Evolutionary conservation across 2,329 filamentous ascomycete genomes (phyloP), one percentile per base, ranked within the genome.

Genomic region (Scedosporium dehoogii): DNA sequence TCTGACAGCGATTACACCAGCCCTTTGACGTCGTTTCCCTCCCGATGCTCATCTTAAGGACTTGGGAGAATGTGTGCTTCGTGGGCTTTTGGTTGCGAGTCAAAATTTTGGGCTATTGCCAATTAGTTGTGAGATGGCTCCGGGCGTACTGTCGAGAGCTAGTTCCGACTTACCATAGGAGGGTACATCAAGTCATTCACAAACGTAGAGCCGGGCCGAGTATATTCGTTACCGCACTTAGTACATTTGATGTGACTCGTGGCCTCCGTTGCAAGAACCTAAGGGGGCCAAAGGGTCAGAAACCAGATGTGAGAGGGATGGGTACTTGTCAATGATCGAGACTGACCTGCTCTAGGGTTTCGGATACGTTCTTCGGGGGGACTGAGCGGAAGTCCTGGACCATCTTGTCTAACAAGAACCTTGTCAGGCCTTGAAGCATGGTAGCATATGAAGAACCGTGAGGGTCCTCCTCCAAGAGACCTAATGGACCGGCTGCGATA

Each of bases 11-110:
- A 66, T 88, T 88, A 72, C 94, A 99, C 92, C 92, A 99, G 6
- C 94, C 94, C 69, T 93, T 86, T 55, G 90, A 92, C 57, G 90
- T 91, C 10, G 90, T 89, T 72, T 97, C 91, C 61, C 91, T 83
- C 74, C 97, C 93, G 33, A 99, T 88, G 66, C 92, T 96, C 60
- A 86, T 86, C 73, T 97, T 96, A n/a, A 99, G 78, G 57, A 97
- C 86, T 70, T 94, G 90, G 0, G 92, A 96, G 72, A 99, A 99
- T 60, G 82, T 90, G 68, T 78, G 81, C 71, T 79, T 83, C 60
- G 75, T 80, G 58, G 75, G 74, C 72, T 81, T 82, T 53, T 76
- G 72, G 63, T 79, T 82, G 61, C 83, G 75, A 21, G 56, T 64
- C 38, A 63, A 41, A 21, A 61, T 61, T 55, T 61, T 61, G 16